phyloP scores from a whole-genome alignment of 1,139 yeast genomes.

The Candida sojae region DNA sequence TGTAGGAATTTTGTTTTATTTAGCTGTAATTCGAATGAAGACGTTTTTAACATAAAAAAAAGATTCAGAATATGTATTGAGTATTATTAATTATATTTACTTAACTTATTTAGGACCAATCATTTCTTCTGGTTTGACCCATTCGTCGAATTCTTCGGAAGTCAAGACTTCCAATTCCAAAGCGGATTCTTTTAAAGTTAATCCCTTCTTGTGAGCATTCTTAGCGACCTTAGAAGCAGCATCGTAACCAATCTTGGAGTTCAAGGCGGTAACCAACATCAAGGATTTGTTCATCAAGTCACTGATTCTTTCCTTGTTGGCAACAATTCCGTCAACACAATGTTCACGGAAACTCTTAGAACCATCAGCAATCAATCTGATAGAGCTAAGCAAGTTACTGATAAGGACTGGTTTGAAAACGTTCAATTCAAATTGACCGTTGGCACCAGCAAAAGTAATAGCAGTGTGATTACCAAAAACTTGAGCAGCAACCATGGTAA shows the following conservation, averaged over 20 bases:
- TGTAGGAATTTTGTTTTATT: not conserved
- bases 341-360: constrained; percentile 83
- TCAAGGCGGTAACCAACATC: constrained; percentile 97
- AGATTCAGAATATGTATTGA: not conserved
- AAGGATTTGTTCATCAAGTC: constrained; percentile 90
- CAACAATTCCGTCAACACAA: constrained; percentile 93
- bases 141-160: constrained; percentile 85
- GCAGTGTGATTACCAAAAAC: constrained; percentile 96
- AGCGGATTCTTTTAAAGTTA: constrained; percentile 92
- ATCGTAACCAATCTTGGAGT: constrained; percentile 98
- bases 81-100: constrained; percentile 9
- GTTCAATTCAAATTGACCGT: constrained; percentile 97
- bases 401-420: constrained; percentile 97
- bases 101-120: constrained; percentile 74
- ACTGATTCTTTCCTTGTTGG: constrained; percentile 83
- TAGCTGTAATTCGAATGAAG: not conserved
- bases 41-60: not conserved
- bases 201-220: constrained; percentile 97
- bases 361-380: constrained; percentile 89
- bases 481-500: constrained; percentile 97
- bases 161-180: constrained; percentile 84
- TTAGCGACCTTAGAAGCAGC: constrained; percentile 96
- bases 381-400: constrained; percentile 82
- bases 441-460: constrained; percentile 96
- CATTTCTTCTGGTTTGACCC: constrained; percentile 99